phyloP scores from a whole-genome alignment of 129 eudicot genomes.

The Pulicaria dysenterica region DNA sequence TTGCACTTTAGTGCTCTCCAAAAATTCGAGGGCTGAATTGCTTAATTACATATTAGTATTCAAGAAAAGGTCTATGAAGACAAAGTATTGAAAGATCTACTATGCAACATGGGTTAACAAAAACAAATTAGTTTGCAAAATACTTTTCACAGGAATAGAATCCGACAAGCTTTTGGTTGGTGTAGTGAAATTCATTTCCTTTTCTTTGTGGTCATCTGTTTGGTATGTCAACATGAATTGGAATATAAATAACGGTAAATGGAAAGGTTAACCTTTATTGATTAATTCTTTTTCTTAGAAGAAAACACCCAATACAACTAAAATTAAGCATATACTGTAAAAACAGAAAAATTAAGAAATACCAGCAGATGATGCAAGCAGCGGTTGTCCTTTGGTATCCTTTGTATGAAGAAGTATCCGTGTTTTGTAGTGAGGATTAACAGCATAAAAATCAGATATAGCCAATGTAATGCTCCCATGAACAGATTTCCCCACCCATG shows the following conservation, averaged over 20 bases:
- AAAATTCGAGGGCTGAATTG: slow-evolving; percentile 42
- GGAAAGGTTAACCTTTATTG: too few relatives aligned
- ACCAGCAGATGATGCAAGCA: slow-evolving; percentile 35
- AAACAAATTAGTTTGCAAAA: too few relatives aligned
- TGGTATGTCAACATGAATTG: too few relatives aligned
- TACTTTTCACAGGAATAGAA: too few relatives aligned
- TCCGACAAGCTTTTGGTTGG: background rate
- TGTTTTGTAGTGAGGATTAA: slow-evolving; percentile 27
- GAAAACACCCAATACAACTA: background rate
- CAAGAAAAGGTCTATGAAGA: background rate
- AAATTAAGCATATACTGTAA: too few relatives aligned
- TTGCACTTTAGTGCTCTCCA: slow-evolving; percentile 35
- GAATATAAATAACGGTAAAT: too few relatives aligned
- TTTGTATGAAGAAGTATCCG: slow-evolving; percentile 27
- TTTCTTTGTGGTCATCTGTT: too few relatives aligned
- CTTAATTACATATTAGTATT: background rate
- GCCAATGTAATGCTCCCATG: slow-evolving; percentile 37
- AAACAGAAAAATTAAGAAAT: background rate
- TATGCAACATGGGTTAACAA: too few relatives aligned
- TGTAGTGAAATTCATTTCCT: too few relatives aligned
- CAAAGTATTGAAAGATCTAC: background rate
- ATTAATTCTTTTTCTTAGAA: background rate
- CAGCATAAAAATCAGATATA: slow-evolving; percentile 35
- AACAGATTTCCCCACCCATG: slow-evolving; percentile 30
- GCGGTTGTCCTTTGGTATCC: slow-evolving; percentile 41